phyloP scores from a whole-genome alignment of 768 basidiomycete species.

The Tephrocybe rancida region DNA sequence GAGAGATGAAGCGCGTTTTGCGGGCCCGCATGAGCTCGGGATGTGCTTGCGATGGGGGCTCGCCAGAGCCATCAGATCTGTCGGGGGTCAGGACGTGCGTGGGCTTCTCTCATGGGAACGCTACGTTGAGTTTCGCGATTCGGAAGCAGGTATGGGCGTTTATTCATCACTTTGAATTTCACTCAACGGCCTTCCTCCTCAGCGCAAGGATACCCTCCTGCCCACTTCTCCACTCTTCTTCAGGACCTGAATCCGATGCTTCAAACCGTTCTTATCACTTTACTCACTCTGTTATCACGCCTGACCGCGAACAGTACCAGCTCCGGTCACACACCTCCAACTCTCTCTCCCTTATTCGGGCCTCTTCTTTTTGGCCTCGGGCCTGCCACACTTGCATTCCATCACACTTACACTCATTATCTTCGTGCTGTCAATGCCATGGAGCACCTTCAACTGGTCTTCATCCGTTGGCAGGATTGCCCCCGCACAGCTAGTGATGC shows the following conservation, averaged over 20 bases:
- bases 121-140: constrained; percentile 79
- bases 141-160: constrained; percentile 71
- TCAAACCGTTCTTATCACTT: constrained; percentile 62
- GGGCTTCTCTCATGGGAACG: constrained; percentile 86
- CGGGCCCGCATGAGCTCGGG: constrained; percentile 84
- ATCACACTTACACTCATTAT: constrained; percentile 60
- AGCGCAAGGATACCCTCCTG: constrained; percentile 70
- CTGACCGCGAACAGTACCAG: constrained; percentile 82
- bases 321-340: constrained; percentile 90
- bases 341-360: constrained; percentile 87
- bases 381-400: constrained; percentile 48
- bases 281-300: constrained; percentile 81
- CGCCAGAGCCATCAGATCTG: constrained; percentile 72
- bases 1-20: constrained; percentile 83
- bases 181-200: constrained; percentile 5
- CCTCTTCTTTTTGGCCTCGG: constrained; percentile 87
- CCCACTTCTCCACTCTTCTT: constrained; percentile 74
- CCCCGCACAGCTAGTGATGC: constrained; percentile 34
- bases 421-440: constrained; percentile 84
- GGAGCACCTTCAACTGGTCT: constrained; percentile 91
- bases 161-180: constrained; percentile 13
- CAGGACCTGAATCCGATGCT: constrained; percentile 51
- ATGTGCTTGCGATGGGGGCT: constrained; percentile 95
- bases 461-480: constrained; percentile 80
- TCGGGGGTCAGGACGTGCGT: constrained; percentile 71